Evolutionary conservation across 768 basidiomycete genomes (phyloP), one percentile per base, ranked within the genome.

Genomic region (Dentipellis fragilis): DNA sequence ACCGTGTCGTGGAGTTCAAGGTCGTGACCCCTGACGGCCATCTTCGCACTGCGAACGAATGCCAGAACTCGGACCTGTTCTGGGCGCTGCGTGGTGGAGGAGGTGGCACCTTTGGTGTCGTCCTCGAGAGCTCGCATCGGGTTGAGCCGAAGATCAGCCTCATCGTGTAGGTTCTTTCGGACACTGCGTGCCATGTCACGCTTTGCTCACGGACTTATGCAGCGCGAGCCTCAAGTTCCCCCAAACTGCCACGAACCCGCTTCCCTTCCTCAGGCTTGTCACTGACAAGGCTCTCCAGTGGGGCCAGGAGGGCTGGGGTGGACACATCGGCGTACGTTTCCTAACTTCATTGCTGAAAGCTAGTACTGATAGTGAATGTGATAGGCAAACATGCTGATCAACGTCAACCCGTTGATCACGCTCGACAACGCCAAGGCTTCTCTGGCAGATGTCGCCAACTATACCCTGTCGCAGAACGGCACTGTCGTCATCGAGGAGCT

Each of bases 381-480:
- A 37, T 54, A 71, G 69, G 60, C 61, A 29, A 58, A 57, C 1
- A 57, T 56, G 8, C 29, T 71, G 9, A 64, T 69, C 39, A 66
- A 76, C 53, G 68, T 80, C n/a, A 80, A 74, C 54, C 78, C 79
- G 9, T 69, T 68, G 16, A 60, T 75, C 0, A 65, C 59, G 35
- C 62, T 65, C 36, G 67, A 64, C 1, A 70, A 72, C 6, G 76
- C 78, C 1, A 62, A 66, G 17, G 61, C 45, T 29, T 78, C 78
- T 35, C 68, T 78, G 68, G 66, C 64, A 53, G 49, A 55, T 4
- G 60, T 68, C 14, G 52, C 63, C 10, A 66, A 68, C 52, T 71
- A 65, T 55, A 64, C 64, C n/a, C 29, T 56, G 0, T 55, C 63
- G 4, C 66, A 67, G 19, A 64, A 64, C 36, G 71, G 70, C 10